Evolutionary conservation across 2,329 filamentous ascomycete species (phyloP), one percentile per base, ranked within the genome.

Genomic region (Colletotrichum incanum): DNA sequence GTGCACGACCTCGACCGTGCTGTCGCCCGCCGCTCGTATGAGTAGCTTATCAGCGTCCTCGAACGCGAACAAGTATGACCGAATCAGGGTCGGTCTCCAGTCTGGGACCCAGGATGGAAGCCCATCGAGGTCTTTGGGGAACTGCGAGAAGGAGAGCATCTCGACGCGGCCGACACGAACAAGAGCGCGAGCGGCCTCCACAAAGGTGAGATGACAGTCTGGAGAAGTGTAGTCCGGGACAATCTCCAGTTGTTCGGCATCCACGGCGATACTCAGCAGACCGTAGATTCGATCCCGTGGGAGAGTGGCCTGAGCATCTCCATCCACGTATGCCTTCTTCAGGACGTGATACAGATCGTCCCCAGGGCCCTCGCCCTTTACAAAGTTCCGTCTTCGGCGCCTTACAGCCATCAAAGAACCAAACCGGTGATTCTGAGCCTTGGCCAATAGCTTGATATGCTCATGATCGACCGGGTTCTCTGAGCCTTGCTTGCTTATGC

Each of bases 51-150:
- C 63, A 3, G 41, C 59, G 41, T 59, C 45, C 23, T 71, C 71
- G 23, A 52, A 64, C 6, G 31, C 39, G 31, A 43, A 43, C 26
- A 60, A 45, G 56, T 65, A 73, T 3, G 67, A 72, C 5, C 9
- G 52, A 12, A 26, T 18, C 39, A 72, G 45, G 8, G 45, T 64
- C 39, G 69, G 28, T 20, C 79, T 77, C 82, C 81, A 83, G 75
- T 83, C 82, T 1, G 82, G 82, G 34, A 82, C 81, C 82, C 82
- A 83, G 0, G 80, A 80, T 1, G 82, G 81, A 5, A 83, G 34
- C 8, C 47, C 56, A 23, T 37, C 56, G 14, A 49, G 7, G 47
- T 74, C 72, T 16, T 74, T 65, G n/a, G 60, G 73, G 34, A 55
- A 16, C 50, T 73, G 73, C 1, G 73, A 66, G 47, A 65, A 74